Percentiles rank a stretch among this genome's conserved stretches.
phyloP scores from a whole-genome alignment of 176 grass and related monocot species.

The Aegilops longissima region DNA sequence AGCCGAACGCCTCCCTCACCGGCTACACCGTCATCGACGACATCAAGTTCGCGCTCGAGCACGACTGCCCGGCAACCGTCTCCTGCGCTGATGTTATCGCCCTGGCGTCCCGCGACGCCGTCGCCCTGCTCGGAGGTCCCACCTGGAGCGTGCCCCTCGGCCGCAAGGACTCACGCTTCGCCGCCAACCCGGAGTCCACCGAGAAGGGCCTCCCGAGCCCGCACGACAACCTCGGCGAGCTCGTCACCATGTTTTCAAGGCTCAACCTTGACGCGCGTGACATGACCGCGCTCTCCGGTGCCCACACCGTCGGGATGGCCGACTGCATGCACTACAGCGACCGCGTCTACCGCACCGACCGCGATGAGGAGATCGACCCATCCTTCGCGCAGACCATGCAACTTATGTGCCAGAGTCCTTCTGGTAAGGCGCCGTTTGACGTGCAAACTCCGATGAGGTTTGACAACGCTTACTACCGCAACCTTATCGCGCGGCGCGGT shows the following conservation, averaged over 20 bases:
- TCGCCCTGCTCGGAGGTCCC: slow-evolving; percentile 50
- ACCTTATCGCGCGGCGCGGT: slow-evolving; percentile 37
- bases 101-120: slow-evolving; percentile 56
- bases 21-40: slow-evolving; percentile 57
- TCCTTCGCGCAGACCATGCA: neutral
- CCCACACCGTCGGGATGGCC: slow-evolving; percentile 39
- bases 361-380: neutral
- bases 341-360: neutral
- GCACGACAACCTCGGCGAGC: neutral
- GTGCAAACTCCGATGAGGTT: slow-evolving; percentile 10
- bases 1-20: slow-evolving; percentile 30
- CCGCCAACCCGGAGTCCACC: slow-evolving; percentile 26
- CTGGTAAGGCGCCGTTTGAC: slow-evolving; percentile 36
- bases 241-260: slow-evolving; percentile 33
- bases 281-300: slow-evolving; percentile 56
- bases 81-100: slow-evolving; percentile 63
- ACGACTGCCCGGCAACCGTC: slow-evolving; percentile 40
- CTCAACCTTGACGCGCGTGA: slow-evolving; percentile 48
- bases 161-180: slow-evolving; percentile 53
- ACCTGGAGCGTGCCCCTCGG: slow-evolving; percentile 60
- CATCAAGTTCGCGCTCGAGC: slow-evolving; percentile 59
- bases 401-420: neutral
- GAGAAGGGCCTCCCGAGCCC: slow-evolving; percentile 42
- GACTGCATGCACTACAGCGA: neutral
- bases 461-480: slow-evolving; percentile 57